These are phyloP conservation scores for Rhynchosporium secalis DNA, from an alignment of 2,329 filamentous ascomycete genomes.

Conservation along the genomic window DNA sequence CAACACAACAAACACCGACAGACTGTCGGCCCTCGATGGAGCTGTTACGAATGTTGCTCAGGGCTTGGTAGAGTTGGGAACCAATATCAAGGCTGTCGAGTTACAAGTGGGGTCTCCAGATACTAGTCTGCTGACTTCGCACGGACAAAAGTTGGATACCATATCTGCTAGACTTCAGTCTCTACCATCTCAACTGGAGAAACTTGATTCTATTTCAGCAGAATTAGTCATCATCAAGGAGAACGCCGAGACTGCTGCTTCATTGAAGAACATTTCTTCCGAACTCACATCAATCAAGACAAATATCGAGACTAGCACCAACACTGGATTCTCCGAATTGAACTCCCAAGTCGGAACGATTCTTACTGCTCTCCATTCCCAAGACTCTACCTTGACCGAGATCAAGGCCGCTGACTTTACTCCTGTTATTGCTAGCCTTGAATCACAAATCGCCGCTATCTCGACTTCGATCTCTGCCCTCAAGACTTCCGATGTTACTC, in stretches of 20 bases:
- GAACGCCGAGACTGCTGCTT: slow-evolving; percentile 19
- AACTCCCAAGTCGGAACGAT: slow-evolving; percentile 25
- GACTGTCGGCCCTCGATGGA: slow-evolving; percentile 35
- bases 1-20: slow-evolving; percentile 26
- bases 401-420: slow-evolving; percentile 35
- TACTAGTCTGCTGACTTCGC: slow-evolving; percentile 29
- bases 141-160: slow-evolving; percentile 34
- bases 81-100: slow-evolving; percentile 32
- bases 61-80: slow-evolving; percentile 30
- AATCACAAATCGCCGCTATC: slow-evolving; percentile 28
- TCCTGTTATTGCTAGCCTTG: slow-evolving; percentile 28
- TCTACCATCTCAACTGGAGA: slow-evolving; percentile 26
- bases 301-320: slow-evolving; percentile 26
- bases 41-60: slow-evolving; percentile 30
- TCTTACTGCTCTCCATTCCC: slow-evolving; percentile 30
- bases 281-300: slow-evolving; percentile 30
- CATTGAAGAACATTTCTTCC: slow-evolving; percentile 26
- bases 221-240: slow-evolving; percentile 33
- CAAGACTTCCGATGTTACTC: slow-evolving; percentile 21
- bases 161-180: slow-evolving; percentile 29
- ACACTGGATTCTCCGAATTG: slow-evolving; percentile 26
- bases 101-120: slow-evolving; percentile 33
- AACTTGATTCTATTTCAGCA: slow-evolving; percentile 29
- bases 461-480: slow-evolving; percentile 23
- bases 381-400: slow-evolving; percentile 30